Evolutionary conservation across 1,284 basidiomycete species (phyloP), one percentile per base, ranked within the genome.

Genomic region (Puccinia polysora): DNA sequence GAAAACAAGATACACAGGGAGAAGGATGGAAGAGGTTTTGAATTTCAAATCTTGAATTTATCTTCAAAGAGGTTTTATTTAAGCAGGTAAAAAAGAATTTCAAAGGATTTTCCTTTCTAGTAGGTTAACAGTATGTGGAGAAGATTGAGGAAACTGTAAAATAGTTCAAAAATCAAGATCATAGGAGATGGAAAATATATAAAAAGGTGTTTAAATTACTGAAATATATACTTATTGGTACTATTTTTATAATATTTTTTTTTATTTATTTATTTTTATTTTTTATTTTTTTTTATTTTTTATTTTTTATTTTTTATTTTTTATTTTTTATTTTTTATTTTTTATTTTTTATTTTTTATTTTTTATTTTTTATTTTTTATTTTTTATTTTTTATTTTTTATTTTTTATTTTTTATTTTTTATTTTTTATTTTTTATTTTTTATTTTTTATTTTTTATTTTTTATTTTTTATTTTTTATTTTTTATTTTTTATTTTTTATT

Each of bases 401-500:
- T 58, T 32, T 34, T 58, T 58, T 58, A 14, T 34, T 58, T 32
- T 58, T 4, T 34, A 30, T 58, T 15, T 34, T 58, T 28, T n/a
- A 14, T 30, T 34, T 58, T 34, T 32, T 28, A n/a, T 34, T 58
- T n/a, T 34, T 34, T 58, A 4, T 58, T 8, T 58, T 58, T 20
- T 55, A 15, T 34, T 32, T 30, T 32, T 10, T 28, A 30, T 30
- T 18, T 4, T n/a, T 32, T 34, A 4, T 8, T 58, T 58, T 32
- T 34, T 30, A n/a, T 55, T 55, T 55, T 30, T 55, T 55, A n/a
- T 23, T 18, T 55, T 55, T 55, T 55, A 2, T 4, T 55, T 55
- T 55, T 30, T 4, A 2, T 55, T 55, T 30, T 55, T 55, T 55
- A n/a, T 5, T 25, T 55, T 55, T 53, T 58, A 59, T 59, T 28